Conservation (phyloP, 1,139 yeast species). For the Hemisphaericaspora subhashii region DNA sequence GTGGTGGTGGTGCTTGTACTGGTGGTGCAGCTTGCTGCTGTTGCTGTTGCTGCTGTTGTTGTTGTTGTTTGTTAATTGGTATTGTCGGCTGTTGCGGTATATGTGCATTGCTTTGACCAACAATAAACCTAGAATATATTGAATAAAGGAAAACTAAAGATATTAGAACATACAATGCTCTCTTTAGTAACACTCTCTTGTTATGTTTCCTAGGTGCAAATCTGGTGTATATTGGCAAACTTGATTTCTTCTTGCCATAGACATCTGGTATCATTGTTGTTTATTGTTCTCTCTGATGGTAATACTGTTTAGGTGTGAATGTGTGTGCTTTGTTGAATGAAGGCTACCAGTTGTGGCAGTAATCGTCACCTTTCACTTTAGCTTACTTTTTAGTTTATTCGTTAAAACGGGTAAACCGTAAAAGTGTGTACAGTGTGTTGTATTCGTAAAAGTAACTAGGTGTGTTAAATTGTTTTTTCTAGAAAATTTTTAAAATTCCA, state of each 20-base stretch:
- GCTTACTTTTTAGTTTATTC: no score
- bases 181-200: conserved; percentile 12
- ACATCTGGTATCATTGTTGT: conserved; percentile 22
- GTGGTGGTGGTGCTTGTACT: conserved; percentile 1
- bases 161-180: conserved; percentile 11
- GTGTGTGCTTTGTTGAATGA: background rate
- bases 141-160: conserved; percentile 11
- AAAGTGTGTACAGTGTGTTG: no score
- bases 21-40: conserved; percentile 1
- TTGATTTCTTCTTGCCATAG: conserved; percentile 40
- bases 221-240: conserved; percentile 38
- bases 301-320: background rate
- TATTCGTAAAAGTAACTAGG: no score
- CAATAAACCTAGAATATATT: conserved; percentile 10
- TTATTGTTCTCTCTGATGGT: no score
- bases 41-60: conserved; percentile 3
- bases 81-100: conserved; percentile 2
- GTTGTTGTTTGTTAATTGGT: conserved; percentile 3
- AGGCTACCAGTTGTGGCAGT: no score
- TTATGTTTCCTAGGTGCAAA: conserved; percentile 16
- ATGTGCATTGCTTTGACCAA: background rate
- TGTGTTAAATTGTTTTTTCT: no score
- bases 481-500: no score
- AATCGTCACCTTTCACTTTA: no score
- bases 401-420: no score